These are phyloP conservation scores for Hypoxylon sp. DNA, from an alignment of 2,329 filamentous ascomycete genomes.

Conservation along the genomic window DNA sequence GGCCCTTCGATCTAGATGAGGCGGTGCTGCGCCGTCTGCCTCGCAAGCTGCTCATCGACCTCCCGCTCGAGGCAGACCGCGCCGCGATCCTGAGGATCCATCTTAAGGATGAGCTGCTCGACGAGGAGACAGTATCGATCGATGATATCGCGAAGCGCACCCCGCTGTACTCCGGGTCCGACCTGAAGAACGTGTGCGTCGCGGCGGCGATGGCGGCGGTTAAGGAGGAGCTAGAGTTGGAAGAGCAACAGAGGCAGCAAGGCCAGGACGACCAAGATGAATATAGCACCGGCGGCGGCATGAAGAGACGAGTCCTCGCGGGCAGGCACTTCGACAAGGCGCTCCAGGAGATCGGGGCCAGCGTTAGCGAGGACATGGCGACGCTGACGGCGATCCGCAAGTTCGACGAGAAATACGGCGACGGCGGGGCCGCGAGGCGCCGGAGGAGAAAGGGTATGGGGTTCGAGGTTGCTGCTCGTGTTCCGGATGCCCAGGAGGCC, in stretches of 20 bases:
- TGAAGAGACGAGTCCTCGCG: constrained; percentile 76
- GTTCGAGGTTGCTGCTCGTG: constrained; percentile 66
- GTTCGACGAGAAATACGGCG: constrained; percentile 96
- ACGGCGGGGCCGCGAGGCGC: constrained; percentile 77
- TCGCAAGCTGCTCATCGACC: constrained; percentile 79
- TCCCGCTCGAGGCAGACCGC: constrained; percentile 76
- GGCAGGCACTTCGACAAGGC: constrained; percentile 86
- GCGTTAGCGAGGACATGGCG: constrained; percentile 94
- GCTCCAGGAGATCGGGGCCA: constrained; percentile 89
- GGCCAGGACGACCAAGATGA: constrained; percentile 50
- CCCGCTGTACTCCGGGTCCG: constrained; percentile 84
- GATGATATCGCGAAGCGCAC: constrained; percentile 75
- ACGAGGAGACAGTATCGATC: constrained; percentile 70
- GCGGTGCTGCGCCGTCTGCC: constrained; percentile 84
- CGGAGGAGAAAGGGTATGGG: constrained; percentile 71
- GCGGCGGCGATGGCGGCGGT: constrained; percentile 85
- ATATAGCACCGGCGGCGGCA: constrained; percentile 53
- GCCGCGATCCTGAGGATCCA: constrained; percentile 79
- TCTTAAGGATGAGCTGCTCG: constrained; percentile 76
- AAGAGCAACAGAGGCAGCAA: constrained; percentile 41
- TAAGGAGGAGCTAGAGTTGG: constrained; percentile 74
- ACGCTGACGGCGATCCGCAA: constrained; percentile 88
- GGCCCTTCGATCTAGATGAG: constrained; percentile 94
- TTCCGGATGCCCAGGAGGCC: constrained; percentile 61
- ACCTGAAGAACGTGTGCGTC: constrained; percentile 86